A percentile compares a stretch with the other conserved stretches of the same genome.
Conservation (phyloP, 768 basidiomycete species). For the Albatrellus ellisii region DNA sequence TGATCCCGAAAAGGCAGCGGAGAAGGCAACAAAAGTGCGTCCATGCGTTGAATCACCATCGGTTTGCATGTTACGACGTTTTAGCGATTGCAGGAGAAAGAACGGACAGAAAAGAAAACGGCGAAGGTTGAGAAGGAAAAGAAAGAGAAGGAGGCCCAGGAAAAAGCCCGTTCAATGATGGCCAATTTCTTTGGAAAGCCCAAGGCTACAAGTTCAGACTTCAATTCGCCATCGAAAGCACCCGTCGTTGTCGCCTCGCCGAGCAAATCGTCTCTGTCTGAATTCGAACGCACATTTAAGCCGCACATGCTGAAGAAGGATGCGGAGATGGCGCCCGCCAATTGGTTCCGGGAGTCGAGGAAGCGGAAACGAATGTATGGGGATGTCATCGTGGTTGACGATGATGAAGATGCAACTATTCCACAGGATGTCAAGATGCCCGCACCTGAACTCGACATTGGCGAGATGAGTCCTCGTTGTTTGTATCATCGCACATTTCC, state of each 20-base stretch:
- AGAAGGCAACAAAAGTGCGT: conserved; percentile 25
- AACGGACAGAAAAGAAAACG: conserved; percentile 50
- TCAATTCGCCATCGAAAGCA: conserved; percentile 16
- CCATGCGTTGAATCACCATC: background rate
- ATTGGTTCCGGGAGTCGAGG: conserved; percentile 41
- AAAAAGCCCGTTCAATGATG: conserved; percentile 66
- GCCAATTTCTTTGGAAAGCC: conserved; percentile 66
- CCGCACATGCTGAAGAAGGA: conserved; percentile 74
- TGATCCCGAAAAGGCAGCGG: conserved; percentile 46
- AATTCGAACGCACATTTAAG: conserved; percentile 67
- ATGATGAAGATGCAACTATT: conserved; percentile 25
- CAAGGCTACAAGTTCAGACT: conserved; percentile 20
- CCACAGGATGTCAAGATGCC: conserved; percentile 13
- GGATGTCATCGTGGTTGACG: conserved; percentile 51
- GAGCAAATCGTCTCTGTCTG: conserved; percentile 25
- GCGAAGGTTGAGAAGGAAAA: conserved; percentile 61
- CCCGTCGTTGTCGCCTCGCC: conserved; percentile 24
- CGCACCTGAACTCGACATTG: conserved; percentile 18
- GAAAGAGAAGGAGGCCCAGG: conserved; percentile 55
- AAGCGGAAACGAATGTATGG: conserved; percentile 14
- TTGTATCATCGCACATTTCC: background rate
- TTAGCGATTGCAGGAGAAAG: conserved; percentile 42
- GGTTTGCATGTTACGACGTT: background rate
- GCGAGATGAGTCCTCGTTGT: conserved; percentile 31
- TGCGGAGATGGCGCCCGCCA: conserved; percentile 54